Evolutionary conservation across 306 rosid species (phyloP), one percentile per base, ranked within the genome.

Genomic region (Quercus engelmannii): DNA sequence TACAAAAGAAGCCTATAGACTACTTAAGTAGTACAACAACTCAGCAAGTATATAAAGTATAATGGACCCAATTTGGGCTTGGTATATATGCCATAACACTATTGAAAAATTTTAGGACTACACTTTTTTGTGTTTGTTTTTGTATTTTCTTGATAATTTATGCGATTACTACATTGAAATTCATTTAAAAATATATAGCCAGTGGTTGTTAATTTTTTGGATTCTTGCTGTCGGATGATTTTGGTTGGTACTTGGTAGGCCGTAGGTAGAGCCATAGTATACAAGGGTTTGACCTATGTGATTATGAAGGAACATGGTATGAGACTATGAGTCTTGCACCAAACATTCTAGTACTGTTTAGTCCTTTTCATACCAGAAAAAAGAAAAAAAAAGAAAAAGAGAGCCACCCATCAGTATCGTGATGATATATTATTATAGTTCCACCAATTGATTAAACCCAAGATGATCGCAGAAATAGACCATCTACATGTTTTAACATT

Each of bases 221-320:
- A 26, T 23, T 79, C 6, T 33, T 70, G 15, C 74, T 25, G n/a
- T 13, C 86, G 68, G n/a, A 19, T 75, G 72, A 73, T 31, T 23
- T 28, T 92, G 99, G 92, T 93, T 83, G 92, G 99, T 70, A 97
- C 98, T 91, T 83, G 92, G 99, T 67, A 98, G 99, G 7, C 11
- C 46, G 99, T 67, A 97, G 99, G 6, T 91, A 98, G 96, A 86
- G 89, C 85, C 97, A 93, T 41, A 85, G 89, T 88, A 46, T 95
- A 84, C 80, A 88, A 86, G 86, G 99, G 97, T 28, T 87, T 95
- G 30, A 93, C 98, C 63, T 88, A 90, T 38, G 98, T 90, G 14
- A 91, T 96, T 4, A 83, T 89, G 64, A 86, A 21, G 97, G 98
- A 78, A 97, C 96, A 4, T 97, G 98, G 46, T 30, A 15, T 31